Evolutionary conservation across 345 rosid genomes (phyloP).

Genomic region (Eucalyptus paniculata): DNA sequence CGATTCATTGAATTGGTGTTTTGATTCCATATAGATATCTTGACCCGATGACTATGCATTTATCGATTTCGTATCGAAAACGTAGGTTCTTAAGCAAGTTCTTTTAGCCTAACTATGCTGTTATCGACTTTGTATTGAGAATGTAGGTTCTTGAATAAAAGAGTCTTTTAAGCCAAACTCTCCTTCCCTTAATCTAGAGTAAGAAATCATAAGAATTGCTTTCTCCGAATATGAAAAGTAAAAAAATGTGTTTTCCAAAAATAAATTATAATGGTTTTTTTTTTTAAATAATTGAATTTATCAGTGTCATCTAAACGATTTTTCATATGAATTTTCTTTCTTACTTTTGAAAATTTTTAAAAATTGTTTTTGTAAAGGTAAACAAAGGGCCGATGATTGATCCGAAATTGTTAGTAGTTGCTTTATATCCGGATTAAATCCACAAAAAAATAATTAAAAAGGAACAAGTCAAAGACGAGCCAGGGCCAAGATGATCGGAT

Average conservation of each 20-base stretch:
- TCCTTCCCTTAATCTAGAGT: neutral
- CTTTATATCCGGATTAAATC: neutral
- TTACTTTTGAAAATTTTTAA: neutral
- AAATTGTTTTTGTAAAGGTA: neutral
- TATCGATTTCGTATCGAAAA: accelerated
- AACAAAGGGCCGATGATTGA: neutral
- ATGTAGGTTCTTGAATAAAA: neutral
- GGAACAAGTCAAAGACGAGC: neutral
- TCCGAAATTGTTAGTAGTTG: neutral
- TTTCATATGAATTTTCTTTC: neutral
- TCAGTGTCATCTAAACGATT: neutral
- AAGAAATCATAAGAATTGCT: neutral
- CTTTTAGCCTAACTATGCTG: neutral
- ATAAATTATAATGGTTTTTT: neutral
- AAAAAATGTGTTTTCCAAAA: neutral
- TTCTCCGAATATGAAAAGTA: neutral
- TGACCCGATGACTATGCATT: accelerated
- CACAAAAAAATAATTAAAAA: neutral
- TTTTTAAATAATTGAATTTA: neutral
- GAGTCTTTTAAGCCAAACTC: neutral
- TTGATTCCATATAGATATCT: neutral
- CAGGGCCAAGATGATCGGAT: neutral
- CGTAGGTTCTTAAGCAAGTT: neutral
- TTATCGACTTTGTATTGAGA: too few relatives aligned
- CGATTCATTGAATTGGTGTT: neutral